Evolutionary conservation across 768 basidiomycete genomes (phyloP).

Genomic region (Clitopilus hobsonii): DNA sequence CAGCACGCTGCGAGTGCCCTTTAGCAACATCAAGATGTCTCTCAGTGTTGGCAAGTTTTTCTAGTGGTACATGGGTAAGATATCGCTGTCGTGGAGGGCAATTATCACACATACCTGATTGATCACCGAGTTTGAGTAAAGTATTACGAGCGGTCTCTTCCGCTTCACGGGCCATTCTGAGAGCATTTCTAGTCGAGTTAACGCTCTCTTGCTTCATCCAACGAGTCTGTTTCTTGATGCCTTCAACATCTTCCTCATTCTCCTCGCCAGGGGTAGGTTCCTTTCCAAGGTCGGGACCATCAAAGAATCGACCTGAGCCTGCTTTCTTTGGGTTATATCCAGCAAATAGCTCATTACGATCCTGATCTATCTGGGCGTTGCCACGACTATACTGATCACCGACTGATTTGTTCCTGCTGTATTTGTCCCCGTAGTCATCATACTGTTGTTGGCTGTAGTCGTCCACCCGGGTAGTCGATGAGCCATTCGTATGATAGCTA

Average conservation of each 20-base stretch:
- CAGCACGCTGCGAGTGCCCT: slow-evolving; percentile 81
- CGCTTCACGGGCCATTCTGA: slow-evolving; percentile 90
- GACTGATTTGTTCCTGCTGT: slow-evolving; percentile 47
- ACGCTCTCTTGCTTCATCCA: slow-evolving; percentile 91
- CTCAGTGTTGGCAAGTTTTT: slow-evolving; percentile 90
- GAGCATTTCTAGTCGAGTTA: slow-evolving; percentile 84
- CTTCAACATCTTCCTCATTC: slow-evolving; percentile 86
- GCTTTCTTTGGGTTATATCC: slow-evolving; percentile 62
- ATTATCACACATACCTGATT: slow-evolving; percentile 69
- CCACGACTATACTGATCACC: slow-evolving; percentile 69
- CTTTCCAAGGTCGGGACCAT: slow-evolving; percentile 45
- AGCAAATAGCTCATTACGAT: slow-evolving; percentile 71
- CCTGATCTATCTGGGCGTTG: slow-evolving; percentile 51
- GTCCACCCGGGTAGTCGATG: slow-evolving; percentile 16
- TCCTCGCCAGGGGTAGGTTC: slow-evolving; percentile 62
- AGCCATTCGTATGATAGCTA: not conserved
- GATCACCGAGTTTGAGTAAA: slow-evolving; percentile 76
- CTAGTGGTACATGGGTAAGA: slow-evolving; percentile 28
- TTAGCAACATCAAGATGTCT: slow-evolving; percentile 91
- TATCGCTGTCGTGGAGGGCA: not conserved
- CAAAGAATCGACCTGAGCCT: slow-evolving; percentile 65
- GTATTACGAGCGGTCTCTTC: slow-evolving; percentile 94
- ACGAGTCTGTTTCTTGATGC: slow-evolving; percentile 89
- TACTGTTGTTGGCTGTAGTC: slow-evolving; percentile 12
- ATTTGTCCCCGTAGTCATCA: slow-evolving; percentile 33